Conservation (phyloP, 2,329 filamentous ascomycete genomes). For the Cytospora paraplurivora region DNA sequence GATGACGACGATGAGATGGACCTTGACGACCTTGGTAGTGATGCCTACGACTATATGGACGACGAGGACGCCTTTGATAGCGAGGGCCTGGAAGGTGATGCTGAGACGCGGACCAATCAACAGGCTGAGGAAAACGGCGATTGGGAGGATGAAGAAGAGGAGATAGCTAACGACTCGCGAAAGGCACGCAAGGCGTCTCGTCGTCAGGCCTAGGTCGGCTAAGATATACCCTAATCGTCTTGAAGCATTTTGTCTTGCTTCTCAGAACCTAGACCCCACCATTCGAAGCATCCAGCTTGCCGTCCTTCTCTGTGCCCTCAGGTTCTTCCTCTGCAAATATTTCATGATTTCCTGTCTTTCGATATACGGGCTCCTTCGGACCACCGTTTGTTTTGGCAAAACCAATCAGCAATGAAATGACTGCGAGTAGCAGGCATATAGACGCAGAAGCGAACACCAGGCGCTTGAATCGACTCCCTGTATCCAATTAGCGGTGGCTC, state of each 20-base stretch:
- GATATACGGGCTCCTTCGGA: not conserved
- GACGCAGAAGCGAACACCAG: slow-evolving; percentile 24
- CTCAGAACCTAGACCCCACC: not conserved
- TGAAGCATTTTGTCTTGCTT: slow-evolving; percentile 8
- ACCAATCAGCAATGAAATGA: slow-evolving; percentile 10
- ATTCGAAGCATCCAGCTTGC: not conserved
- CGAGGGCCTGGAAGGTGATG: slow-evolving; percentile 53
- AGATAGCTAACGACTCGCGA: slow-evolving; percentile 34
- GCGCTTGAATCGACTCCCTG: slow-evolving; percentile 23
- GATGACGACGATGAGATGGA: slow-evolving; percentile 41
- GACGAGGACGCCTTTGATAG: slow-evolving; percentile 54
- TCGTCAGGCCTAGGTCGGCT: not conserved
- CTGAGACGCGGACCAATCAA: slow-evolving; percentile 52
- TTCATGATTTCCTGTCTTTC: not conserved
- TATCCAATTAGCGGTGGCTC: not conserved
- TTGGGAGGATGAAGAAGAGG: slow-evolving; percentile 54
- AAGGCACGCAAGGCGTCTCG: not conserved
- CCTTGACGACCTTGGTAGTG: slow-evolving; percentile 42
- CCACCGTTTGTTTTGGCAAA: not conserved
- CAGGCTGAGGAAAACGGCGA: slow-evolving; percentile 52
- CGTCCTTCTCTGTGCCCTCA: not conserved
- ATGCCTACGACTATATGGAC: slow-evolving; percentile 43
- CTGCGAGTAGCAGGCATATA: slow-evolving; percentile 20
- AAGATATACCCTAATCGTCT: slow-evolving; percentile 15
- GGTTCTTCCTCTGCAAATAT: not conserved